A percentile compares a stretch with the other conserved stretches of the same genome.
Evolutionary conservation across 345 rosid species (phyloP).

Genomic region (Eucalyptus regnans): DNA sequence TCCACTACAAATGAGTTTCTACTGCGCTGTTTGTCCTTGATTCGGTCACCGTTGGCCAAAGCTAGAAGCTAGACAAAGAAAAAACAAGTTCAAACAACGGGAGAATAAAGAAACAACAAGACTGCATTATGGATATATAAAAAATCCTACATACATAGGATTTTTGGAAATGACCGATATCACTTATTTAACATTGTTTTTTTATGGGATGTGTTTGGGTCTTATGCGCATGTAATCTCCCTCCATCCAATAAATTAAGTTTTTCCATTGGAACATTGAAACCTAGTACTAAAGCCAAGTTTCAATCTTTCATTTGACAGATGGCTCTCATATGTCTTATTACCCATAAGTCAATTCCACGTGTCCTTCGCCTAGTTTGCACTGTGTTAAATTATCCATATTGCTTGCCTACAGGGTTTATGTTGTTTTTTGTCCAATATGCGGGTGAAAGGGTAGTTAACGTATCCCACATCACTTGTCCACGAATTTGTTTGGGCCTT

Average conservation of each 20-base stretch:
- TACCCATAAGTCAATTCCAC: neutral
- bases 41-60: slow-evolving; percentile 91
- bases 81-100: neutral
- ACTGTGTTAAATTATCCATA: neutral
- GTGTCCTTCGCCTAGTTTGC: neutral
- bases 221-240: neutral
- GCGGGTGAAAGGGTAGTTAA: neutral
- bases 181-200: neutral
- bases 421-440: neutral
- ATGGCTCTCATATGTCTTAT: neutral
- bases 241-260: neutral
- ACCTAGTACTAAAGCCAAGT: neutral
- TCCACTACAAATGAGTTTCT: slow-evolving; percentile 91
- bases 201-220: neutral
- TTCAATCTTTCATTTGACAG: neutral
- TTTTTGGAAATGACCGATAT: neutral
- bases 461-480: neutral
- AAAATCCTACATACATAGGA: neutral
- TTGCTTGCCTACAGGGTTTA: neutral
- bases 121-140: neutral
- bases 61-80: slow-evolving; percentile 61
- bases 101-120: neutral
- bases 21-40: slow-evolving; percentile 88
- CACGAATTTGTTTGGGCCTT: neutral
- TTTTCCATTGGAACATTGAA: neutral